phyloP scores from a whole-genome alignment of 2,329 filamentous ascomycete genomes.

The Zopfia rhizophila region DNA sequence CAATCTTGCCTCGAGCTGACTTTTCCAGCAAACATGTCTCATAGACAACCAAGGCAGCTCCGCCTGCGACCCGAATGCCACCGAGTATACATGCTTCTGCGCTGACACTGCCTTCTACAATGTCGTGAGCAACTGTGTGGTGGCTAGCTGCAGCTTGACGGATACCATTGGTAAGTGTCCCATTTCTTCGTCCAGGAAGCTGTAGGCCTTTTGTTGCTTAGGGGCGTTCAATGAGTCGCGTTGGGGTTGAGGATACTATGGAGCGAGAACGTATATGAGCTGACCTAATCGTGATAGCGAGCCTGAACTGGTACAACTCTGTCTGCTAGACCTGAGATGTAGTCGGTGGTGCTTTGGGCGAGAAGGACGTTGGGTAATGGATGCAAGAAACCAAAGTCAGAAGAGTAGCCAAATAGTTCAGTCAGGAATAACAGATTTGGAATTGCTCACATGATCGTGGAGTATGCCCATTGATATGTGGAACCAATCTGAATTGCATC shows the following conservation, averaged over 20 bases:
- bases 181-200: too few relatives aligned
- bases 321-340: too few relatives aligned
- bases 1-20: not conserved
- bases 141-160: conserved; percentile 10
- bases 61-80: conserved; percentile 19
- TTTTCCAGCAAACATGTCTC: conserved; percentile 21
- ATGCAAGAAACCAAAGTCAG: too few relatives aligned
- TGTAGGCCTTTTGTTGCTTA: too few relatives aligned
- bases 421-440: too few relatives aligned
- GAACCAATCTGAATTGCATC: too few relatives aligned
- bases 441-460: too few relatives aligned
- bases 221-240: not conserved
- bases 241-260: conserved; percentile 5
- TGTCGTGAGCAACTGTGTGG: conserved; percentile 13
- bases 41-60: conserved; percentile 9
- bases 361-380: too few relatives aligned
- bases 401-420: too few relatives aligned
- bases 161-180: conserved; percentile 19
- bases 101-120: conserved; percentile 22
- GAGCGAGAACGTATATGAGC: too few relatives aligned
- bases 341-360: too few relatives aligned
- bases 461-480: too few relatives aligned
- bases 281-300: conserved; percentile 6
- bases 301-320: conserved; percentile 15
- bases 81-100: conserved; percentile 21